phyloP scores from a whole-genome alignment of 768 basidiomycete species.

The Leccinum obscurum region DNA sequence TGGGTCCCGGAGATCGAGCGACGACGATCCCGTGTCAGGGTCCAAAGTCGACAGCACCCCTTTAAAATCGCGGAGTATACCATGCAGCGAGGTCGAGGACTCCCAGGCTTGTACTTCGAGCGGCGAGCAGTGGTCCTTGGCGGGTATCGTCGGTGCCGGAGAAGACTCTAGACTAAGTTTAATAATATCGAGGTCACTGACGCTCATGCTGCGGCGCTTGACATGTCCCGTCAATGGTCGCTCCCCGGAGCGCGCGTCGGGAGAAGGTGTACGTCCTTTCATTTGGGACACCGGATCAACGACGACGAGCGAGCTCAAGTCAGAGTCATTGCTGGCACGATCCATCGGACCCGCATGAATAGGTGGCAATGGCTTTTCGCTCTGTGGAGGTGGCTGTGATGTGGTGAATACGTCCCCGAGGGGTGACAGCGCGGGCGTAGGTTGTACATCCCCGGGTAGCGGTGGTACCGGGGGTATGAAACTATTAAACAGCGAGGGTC shows the following conservation, averaged over 20 bases:
- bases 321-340: constrained; percentile 42
- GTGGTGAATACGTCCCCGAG: constrained; percentile 53
- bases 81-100: constrained; percentile 47
- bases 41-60: constrained; percentile 71
- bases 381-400: constrained; percentile 34
- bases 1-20: constrained; percentile 67
- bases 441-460: constrained; percentile 46
- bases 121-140: constrained; percentile 27
- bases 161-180: constrained; percentile 40
- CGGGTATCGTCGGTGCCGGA: constrained; percentile 38
- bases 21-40: constrained; percentile 46
- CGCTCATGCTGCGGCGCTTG: constrained; percentile 74
- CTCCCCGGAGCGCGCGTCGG: constrained; percentile 32
- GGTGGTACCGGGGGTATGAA: constrained; percentile 46
- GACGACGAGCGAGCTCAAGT: constrained; percentile 59
- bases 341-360: constrained; percentile 42
- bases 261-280: constrained; percentile 34
- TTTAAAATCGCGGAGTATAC: constrained; percentile 71
- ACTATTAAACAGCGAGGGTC: constrained; percentile 36
- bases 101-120: constrained; percentile 40
- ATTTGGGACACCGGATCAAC: constrained; percentile 48
- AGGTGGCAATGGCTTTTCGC: constrained; percentile 65
- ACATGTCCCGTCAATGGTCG: constrained; percentile 28
- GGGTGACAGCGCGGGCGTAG: constrained; percentile 42
- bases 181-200: constrained; percentile 62